Evolutionary conservation across 768 basidiomycete species (phyloP), one percentile per base, ranked within the genome.

Genomic region (Pisolithus microcarpus): DNA sequence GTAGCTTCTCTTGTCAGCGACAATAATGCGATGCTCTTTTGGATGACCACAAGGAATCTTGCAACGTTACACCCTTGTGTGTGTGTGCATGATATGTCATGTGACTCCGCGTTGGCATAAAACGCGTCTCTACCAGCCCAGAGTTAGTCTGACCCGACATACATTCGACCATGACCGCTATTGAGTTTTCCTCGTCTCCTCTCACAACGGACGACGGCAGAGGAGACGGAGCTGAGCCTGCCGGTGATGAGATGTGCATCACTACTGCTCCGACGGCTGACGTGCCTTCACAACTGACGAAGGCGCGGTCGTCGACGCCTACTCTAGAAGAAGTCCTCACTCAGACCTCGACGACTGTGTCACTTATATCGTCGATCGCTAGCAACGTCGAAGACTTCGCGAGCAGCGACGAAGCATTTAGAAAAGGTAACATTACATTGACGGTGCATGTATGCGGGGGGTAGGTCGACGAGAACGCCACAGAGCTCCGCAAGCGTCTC

Each of bases 401-500:
- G 2, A 37, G 31, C 26, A 61, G 53, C 46, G 46, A 48, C 0
- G 64, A 58, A 21, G 52, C 46, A 1, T 61, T 63, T 8, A 53
- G 51, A 4, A 52, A 53, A 65, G 65, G 64, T 66, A 64, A 43
- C 18, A 43, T 37, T 43, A 13, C 0, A 19, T 23, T 28, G 18
- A 21, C 49, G 31, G 37, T 55, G 64, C 64, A 66, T 65, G 66
- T 54, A 66, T 31, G 49, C 58, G 19, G 49, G 38, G 57, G 31
- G 46, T 46, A 18, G 52, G 53, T 55, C 49, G 58, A 37, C 9
- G 13, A 36, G 19, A 28, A 26, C 13, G 16, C 23, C 40, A 15
- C 54, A 67, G 65, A 67, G 40, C 43, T 65, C 26, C 64, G 55
- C 34, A 47, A 46, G 31, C 60, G 52, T 3, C 24, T 67, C 46